A percentile compares a stretch with the other conserved stretches of the same genome.
These are phyloP conservation scores for Podaxis sp. DNA, from an alignment of 768 basidiomycete genomes.

Conservation along the genomic window DNA sequence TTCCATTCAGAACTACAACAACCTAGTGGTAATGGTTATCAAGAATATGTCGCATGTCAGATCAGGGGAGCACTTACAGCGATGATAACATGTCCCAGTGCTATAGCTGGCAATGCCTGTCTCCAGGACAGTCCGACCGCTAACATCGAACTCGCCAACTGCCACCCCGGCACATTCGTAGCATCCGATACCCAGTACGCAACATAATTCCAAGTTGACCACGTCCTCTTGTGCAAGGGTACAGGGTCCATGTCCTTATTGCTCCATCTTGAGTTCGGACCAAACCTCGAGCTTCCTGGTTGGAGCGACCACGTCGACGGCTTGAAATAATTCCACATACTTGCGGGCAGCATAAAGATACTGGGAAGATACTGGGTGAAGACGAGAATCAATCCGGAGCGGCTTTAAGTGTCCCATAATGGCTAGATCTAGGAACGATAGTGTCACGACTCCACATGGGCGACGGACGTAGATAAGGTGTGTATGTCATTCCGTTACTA, in stretches of 20 bases:
- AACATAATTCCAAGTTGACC: slow-evolving; percentile 66
- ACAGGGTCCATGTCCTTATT: slow-evolving; percentile 82
- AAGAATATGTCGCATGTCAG: neutral
- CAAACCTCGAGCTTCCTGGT: slow-evolving; percentile 53
- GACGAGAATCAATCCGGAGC: neutral
- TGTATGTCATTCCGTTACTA: neutral
- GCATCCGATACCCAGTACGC: slow-evolving; percentile 61
- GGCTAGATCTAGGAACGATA: neutral
- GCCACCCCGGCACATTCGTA: slow-evolving; percentile 49
- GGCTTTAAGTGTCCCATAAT: neutral
- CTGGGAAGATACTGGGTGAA: neutral
- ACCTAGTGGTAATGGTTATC: slow-evolving; percentile 17
- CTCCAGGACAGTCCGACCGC: slow-evolving; percentile 75
- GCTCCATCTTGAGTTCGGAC: slow-evolving; percentile 56
- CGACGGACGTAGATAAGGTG: neutral
- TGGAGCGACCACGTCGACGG: slow-evolving; percentile 48
- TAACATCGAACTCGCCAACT: slow-evolving; percentile 71
- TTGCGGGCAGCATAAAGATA: neutral
- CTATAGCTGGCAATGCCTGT: slow-evolving; percentile 68
- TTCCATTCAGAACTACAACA: slow-evolving; percentile 77
- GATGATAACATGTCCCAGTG: slow-evolving; percentile 71
- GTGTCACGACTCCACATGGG: neutral
- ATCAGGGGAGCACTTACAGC: slow-evolving; percentile 32
- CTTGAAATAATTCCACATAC: slow-evolving; percentile 19
- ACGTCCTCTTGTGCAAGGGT: slow-evolving; percentile 56